Base-by-base conservation (phyloP, 768 basidiomycete species). In the Termitomyces titanicus region DNA sequence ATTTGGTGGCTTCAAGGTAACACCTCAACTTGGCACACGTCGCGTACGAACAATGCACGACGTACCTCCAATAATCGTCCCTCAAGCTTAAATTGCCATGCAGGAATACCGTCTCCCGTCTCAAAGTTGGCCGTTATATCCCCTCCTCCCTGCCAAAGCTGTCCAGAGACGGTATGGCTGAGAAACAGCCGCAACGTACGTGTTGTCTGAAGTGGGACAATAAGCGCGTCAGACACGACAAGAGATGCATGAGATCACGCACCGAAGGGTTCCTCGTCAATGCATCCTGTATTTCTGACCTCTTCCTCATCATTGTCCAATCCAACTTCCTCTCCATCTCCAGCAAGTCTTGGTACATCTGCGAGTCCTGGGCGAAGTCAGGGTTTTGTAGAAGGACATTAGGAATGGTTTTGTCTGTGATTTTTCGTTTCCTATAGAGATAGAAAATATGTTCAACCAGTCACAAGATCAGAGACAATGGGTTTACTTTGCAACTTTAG, bases 271-370 rank as follows among this genome's bases (percentile, higher is more conserved):
- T 85, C 55, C 87, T 80, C 20, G 81, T 80, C 44, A 95, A 66
- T n/a, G 92, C 85, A 66, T 98, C 94, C 65, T 94, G 90, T 31
- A 98, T 85, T 67, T 98, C 94, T 10, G 88, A 88, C 62, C 81
- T 84, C 72, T 96, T 96, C 67, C 95, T 79, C 66, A 84, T 85
- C 78, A 95, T 88, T 3, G 93, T 95, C 95, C 95, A 97, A 70
- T 98, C 94, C 15, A 98, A 74, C 67, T 88, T 91, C 55, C 89
- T 81, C 68, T 97, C 94, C 84, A 92, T 92, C 60, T 89, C 87
- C 25, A 94, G 70, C 38, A 97, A 74, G 63, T 91, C 86, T 56
- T 86, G 83, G 70, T 96, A 97, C 82, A 95, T 91, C 55, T 75
- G 77, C 22, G 92, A 92, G 67, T 96, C 93, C 62, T 83, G 79